Base-by-base conservation (phyloP, 441 rosid genomes). In the Metrosideros polymorpha region DNA sequence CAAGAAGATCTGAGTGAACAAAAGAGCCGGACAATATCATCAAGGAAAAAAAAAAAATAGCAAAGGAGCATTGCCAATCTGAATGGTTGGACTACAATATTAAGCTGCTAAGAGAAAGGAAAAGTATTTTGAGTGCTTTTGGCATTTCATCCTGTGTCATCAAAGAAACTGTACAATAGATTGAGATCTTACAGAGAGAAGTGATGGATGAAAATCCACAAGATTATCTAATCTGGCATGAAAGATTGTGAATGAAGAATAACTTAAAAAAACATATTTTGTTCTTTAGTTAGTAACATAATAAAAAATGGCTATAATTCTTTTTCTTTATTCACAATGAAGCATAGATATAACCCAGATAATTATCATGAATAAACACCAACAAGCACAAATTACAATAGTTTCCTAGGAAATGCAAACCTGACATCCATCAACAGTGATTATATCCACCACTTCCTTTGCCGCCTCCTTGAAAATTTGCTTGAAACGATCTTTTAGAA, bases 361-460 rank as follows among this genome's bases (percentile, higher is more conserved):
- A 39, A 22, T 71, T 24, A 35, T 71, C 79, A 39, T 71, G 79
- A 71, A 22, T 22, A 71, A 25, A 39, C 47, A 39, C 79, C 47
- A 71, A 71, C 6, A 1, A 51, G 83, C 52, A 13, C 83, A 77
- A 54, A 39, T 39, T 25, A 39, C 45, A 71, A 39, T 71, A 39
- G 7, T 39, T 71, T 71, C 17, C 15, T 71, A 71, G 79, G 43
- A 83, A 47, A 39, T 52, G 57, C 84, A 50, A 83, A 97, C 99
- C 99, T 97, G 99, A 91, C 96, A 97, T 83, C 99, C 99, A 86
- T 97, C 99, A 79, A 96, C 95, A 24, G 98, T 97, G 86, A 94
- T 95, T 84, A 97, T 95, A 88, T 97, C 99, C 53, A 95, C 99
- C 52, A 94, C 91, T 85, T 92, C 92, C 84, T 91, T 88, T n/a